Evolutionary conservation across 1,284 basidiomycete species (phyloP), one percentile per base, ranked within the genome.

Genomic region (Prillingera fragicola): DNA sequence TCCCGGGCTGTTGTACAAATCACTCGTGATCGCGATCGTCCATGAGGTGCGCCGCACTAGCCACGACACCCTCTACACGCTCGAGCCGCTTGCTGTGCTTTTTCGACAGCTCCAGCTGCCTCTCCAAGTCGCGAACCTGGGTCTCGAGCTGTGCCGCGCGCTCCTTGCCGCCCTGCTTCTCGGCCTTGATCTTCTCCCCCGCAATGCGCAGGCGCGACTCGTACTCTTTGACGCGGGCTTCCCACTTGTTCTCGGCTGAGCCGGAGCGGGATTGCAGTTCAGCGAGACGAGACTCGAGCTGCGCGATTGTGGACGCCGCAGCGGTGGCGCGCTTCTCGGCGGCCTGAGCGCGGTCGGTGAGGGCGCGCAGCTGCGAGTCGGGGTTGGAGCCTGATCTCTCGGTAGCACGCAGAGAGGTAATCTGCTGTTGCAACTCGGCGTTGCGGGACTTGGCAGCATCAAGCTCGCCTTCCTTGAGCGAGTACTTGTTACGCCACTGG

Each of bases 111-210:
- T 62, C 56, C 10, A 71, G 48, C 42, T 69, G 69, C 17, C 54
- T 55, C 53, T 69, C 65, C 22, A 71, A 49, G n/a, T 67, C 66
- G 39, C 66, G 52, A 39, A 73, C 65, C 42, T 70, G 70, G 18
- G 52, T 56, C 38, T 73, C 68, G 33, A 78, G 55, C 56, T 77
- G 75, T 12, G 59, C 51, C 3, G 77, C 76, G 15, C 77, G 54
- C 73, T 98, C 94, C 74, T 96, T 97, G 28, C 85, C 83, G 4
- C 94, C 94, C 62, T 96, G 91, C 52, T 87, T 77, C 74, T 96
- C 94, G 33, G 90, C 77, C 78, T 97, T 98, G 56, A 92, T 82
- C 67, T 84, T 85, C 76, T 98, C 94, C 61, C 94, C 90, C 0
- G 89, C 87, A 0, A 82, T 80, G 65, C 83, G 84, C 56, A 91